phyloP scores from a whole-genome alignment of 768 basidiomycete species.

The Lactarius vividus region DNA sequence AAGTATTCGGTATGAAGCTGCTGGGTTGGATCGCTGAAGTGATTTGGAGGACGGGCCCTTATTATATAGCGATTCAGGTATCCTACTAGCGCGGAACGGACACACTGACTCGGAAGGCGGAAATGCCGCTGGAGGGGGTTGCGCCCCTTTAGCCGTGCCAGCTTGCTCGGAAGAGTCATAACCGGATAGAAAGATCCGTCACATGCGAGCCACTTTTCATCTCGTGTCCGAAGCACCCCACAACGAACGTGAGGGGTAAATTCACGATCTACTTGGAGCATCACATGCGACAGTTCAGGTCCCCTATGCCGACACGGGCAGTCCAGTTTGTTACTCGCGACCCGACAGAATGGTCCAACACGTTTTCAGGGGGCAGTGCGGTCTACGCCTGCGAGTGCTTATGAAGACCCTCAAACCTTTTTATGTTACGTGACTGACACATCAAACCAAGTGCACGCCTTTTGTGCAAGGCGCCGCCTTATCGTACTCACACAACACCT shows the following conservation, averaged over 20 bases:
- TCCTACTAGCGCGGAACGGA: background rate
- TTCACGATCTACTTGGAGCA: constrained; percentile 7
- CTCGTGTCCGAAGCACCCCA: constrained; percentile 13
- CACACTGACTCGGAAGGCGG: background rate
- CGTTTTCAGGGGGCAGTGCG: constrained; percentile 13
- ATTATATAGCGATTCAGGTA: constrained; percentile 11
- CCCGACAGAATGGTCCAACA: constrained; percentile 10
- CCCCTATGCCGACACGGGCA: constrained; percentile 13
- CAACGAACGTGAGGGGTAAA: constrained; percentile 23
- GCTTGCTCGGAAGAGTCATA: constrained; percentile 18
- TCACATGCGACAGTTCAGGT: constrained; percentile 14
- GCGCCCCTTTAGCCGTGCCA: constrained; percentile 16
- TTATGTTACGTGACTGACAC: constrained; percentile 19
- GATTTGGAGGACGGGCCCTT: constrained; percentile 8
- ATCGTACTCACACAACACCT: background rate
- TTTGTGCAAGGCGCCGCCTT: constrained; percentile 12
- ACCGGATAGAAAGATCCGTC: constrained; percentile 16
- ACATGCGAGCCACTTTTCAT: constrained; percentile 13
- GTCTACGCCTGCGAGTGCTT: background rate
- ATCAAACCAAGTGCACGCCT: constrained; percentile 3
- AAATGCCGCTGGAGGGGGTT: constrained; percentile 8
- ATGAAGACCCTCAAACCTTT: constrained; percentile 20
- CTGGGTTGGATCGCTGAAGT: constrained; percentile 4
- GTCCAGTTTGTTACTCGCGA: constrained; percentile 12
- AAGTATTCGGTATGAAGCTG: constrained; percentile 3